phyloP scores from a whole-genome alignment of 495 filamentous ascomycete species.

The Neurospora sp. region DNA sequence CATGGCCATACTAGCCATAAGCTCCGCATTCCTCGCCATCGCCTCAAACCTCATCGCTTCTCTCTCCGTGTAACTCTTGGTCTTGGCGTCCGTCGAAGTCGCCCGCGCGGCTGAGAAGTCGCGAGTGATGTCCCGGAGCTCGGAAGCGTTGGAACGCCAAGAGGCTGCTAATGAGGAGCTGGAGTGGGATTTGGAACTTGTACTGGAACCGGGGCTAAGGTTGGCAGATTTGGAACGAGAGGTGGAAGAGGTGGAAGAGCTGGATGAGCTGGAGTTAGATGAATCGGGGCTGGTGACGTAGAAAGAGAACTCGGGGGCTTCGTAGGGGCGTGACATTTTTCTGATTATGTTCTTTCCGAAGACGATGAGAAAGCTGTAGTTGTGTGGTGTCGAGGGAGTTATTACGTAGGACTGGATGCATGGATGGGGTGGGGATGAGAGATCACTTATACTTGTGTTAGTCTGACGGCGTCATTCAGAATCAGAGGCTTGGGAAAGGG shows the following conservation, averaged over 20 bases:
- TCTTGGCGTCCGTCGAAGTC: background rate
- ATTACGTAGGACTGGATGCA: background rate
- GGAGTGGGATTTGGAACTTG: background rate
- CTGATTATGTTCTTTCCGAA: background rate
- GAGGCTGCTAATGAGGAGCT: background rate
- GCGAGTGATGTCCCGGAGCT: background rate
- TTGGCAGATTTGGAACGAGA: background rate
- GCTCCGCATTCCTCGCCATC: background rate
- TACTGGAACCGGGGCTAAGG: background rate
- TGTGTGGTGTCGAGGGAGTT: background rate
- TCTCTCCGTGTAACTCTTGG: background rate
- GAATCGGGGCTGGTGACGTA: background rate
- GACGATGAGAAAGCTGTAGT: background rate
- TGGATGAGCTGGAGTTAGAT: background rate
- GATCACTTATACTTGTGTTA: background rate
- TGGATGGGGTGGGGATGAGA: background rate
- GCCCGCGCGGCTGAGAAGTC: background rate
- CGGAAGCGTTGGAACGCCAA: background rate
- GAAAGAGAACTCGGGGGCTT: background rate
- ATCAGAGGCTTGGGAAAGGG: background rate
- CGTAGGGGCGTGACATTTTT: background rate
- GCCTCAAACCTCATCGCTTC: background rate
- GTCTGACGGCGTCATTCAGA: background rate
- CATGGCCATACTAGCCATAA: background rate
- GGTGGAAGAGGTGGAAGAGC: background rate